These are phyloP conservation scores for Trametes pubescens DNA, from an alignment of 1,284 basidiomycete genomes.

Conservation along the genomic window DNA sequence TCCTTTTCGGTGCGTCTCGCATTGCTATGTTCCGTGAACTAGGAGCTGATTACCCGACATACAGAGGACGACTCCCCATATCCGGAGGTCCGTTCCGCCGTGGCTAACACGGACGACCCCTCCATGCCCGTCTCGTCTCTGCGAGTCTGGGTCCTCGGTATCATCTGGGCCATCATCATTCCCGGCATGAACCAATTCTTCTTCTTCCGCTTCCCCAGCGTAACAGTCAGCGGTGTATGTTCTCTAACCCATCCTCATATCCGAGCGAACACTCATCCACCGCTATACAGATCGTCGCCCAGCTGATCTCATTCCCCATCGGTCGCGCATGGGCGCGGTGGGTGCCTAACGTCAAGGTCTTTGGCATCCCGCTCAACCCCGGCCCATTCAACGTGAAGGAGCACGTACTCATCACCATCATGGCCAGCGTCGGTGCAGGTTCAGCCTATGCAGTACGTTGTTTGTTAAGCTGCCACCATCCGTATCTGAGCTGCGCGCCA, in stretches of 20 bases:
- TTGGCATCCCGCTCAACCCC: conserved; percentile 60
- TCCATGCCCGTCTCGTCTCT: conserved; percentile 66
- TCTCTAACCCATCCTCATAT: neutral
- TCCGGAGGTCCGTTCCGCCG: conserved; percentile 71
- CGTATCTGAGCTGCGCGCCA: neutral
- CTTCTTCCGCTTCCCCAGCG: conserved; percentile 49
- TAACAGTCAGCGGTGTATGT: conserved; percentile 41
- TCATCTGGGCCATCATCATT: conserved; percentile 55
- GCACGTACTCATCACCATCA: conserved; percentile 76
- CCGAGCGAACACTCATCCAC: conserved; percentile 14
- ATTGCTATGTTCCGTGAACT: neutral
- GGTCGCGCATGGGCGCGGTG: conserved; percentile 66
- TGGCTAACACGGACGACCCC: conserved; percentile 71
- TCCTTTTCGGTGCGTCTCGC: conserved; percentile 35
- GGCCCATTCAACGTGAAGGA: conserved; percentile 80
- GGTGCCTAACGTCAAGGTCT: conserved; percentile 58
- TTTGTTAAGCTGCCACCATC: neutral
- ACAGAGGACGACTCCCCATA: conserved; percentile 63
- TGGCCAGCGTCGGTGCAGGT: conserved; percentile 73
- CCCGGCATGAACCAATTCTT: conserved; percentile 56
- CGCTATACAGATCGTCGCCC: conserved; percentile 58
- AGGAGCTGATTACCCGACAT: neutral
- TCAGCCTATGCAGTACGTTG: conserved; percentile 63
- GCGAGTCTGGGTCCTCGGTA: conserved; percentile 64
- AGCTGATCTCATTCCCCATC: conserved; percentile 70